Evolutionary conservation across 768 basidiomycete species (phyloP), one percentile per base, ranked within the genome.

Genomic region (Xerocomellus amylosporus): DNA sequence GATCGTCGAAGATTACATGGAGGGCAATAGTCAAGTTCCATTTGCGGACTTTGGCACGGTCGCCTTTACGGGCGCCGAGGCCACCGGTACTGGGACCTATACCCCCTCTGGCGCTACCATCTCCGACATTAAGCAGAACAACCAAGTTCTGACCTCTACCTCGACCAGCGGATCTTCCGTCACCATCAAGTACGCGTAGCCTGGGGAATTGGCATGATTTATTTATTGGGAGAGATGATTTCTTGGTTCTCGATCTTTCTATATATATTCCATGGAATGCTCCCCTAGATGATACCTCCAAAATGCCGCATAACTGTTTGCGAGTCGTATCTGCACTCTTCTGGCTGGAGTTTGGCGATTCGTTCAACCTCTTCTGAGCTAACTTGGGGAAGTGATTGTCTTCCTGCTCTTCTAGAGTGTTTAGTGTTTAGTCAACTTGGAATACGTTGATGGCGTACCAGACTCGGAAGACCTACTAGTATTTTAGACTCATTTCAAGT

Each of bases 31-130:
- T 8, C 19, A 15, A 0, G 38, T 46, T 34, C 39, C 53, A 0
- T 19, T 60, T 36, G 43, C 42, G 15, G 12, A 60, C 50, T 60
- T 60, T 24, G 9, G 34, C 15, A 36, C 15, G 10, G 58, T 60
- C 7, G 45, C 45, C 8, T 60, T 60, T 22, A 51, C 33, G 7
- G 41, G 20, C 15, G 36, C 53, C 22, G 4, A 9, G 42, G 58
- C 59, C 10, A 22, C 15, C 6, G 58, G 58, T 20, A n/a, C 14
- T 4, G 31, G 14, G 12, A 10, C 0, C 12, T 24, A 26, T 34
- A 22, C 28, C 5, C 56, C 58, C 17, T 26, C 31, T 58, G 46
- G 49, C 9, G 48, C 58, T 5, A 45, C 26, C 26, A 26, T 59
- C 41, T 1, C 24, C 24, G 24, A 24, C 26, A 24, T 50, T 1